These are phyloP conservation scores for Spiromastix sp. DNA, from an alignment of 2,329 filamentous ascomycete species.

Conservation along the genomic window DNA sequence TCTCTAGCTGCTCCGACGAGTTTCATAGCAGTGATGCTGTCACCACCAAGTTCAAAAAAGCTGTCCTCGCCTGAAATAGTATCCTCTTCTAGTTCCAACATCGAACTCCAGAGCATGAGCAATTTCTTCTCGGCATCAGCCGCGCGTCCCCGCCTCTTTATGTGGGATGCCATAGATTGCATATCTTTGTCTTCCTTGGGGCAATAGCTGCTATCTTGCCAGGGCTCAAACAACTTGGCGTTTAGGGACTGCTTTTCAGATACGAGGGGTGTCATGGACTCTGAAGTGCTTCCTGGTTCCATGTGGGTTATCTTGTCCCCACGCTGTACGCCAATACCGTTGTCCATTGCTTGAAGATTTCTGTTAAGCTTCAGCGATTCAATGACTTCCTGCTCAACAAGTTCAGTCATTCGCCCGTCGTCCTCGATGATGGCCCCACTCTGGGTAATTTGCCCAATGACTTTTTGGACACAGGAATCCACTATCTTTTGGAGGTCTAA, in stretches of 20 bases:
- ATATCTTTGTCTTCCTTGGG: conserved; percentile 9
- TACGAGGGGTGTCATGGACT: too few relatives aligned
- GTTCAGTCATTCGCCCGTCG: conserved; percentile 4
- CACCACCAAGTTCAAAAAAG: conserved; percentile 23
- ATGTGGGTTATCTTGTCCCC: too few relatives aligned
- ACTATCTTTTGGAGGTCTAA: conserved; percentile 8
- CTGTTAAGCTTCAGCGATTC: conserved; percentile 2
- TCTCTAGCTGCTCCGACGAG: conserved; percentile 14
- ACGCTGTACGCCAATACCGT: too few relatives aligned
- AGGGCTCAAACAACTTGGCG: conserved; percentile 1
- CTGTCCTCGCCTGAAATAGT: conserved; percentile 16
- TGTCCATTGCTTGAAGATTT: too few relatives aligned
- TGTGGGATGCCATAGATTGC: conserved; percentile 9
- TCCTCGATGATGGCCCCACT: conserved; percentile 4
- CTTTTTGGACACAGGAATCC: conserved; percentile 10
- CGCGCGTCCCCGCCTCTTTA: conserved; percentile 8
- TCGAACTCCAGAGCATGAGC: conserved; percentile 14
- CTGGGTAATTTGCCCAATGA: conserved; percentile 9
- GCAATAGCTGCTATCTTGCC: conserved; percentile 6
- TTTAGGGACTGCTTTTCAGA: neutral
- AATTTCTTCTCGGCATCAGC: conserved; percentile 10
- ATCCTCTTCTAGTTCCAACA: conserved; percentile 12
- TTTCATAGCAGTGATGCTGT: conserved; percentile 19
- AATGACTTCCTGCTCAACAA: conserved; percentile 6
- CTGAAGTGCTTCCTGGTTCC: too few relatives aligned